phyloP scores from a whole-genome alignment of 352 stramenopile species.

The Pythium sukuiense region DNA sequence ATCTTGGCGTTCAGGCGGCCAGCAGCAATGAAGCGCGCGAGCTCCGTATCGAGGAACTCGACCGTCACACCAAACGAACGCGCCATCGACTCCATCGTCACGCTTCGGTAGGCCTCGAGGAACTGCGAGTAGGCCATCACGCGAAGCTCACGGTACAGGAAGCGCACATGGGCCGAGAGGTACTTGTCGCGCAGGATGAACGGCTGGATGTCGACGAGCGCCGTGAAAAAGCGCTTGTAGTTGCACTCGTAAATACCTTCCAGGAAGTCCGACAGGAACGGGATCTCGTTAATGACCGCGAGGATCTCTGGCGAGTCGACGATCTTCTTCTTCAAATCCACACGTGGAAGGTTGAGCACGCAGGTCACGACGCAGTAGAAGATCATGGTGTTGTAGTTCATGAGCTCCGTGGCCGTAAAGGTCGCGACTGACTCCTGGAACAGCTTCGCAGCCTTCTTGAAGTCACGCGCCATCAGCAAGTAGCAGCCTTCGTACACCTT shows the following conservation, averaged over 20 bases:
- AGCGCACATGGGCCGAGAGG: conserved; percentile 90
- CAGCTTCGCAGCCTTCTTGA: conserved; percentile 91
- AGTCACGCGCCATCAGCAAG: conserved; percentile 91
- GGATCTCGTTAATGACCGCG: conserved; percentile 86
- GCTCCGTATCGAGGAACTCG: conserved; percentile 96
- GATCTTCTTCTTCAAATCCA: conserved; percentile 97
- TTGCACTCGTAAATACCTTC: conserved; percentile 97
- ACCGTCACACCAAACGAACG: conserved; percentile 94
- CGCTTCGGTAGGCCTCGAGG: conserved; percentile 96
- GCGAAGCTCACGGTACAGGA: conserved; percentile 96
- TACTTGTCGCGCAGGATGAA: conserved; percentile 93
- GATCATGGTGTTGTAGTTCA: conserved; percentile 97
- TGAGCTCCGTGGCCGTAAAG: conserved; percentile 98
- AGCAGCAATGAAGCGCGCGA: conserved; percentile 97
- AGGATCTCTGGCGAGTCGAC: conserved; percentile 97
- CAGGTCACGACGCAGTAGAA: conserved; percentile 97
- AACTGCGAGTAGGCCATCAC: conserved; percentile 98
- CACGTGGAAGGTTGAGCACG: conserved; percentile 91
- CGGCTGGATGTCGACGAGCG: conserved; percentile 86
- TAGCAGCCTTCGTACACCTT: conserved; percentile 98
- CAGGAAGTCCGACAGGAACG: conserved; percentile 83
- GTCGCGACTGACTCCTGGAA: conserved; percentile 97
- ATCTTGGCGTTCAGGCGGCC: conserved; percentile 98
- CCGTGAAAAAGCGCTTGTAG: conserved; percentile 97
- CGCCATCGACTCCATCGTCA: conserved; percentile 97